Percentiles rank a stretch among this genome's conserved stretches.
Evolutionary conservation across 495 filamentous ascomycete genomes (phyloP).

Genomic region (Recurvomyces mirabilis): DNA sequence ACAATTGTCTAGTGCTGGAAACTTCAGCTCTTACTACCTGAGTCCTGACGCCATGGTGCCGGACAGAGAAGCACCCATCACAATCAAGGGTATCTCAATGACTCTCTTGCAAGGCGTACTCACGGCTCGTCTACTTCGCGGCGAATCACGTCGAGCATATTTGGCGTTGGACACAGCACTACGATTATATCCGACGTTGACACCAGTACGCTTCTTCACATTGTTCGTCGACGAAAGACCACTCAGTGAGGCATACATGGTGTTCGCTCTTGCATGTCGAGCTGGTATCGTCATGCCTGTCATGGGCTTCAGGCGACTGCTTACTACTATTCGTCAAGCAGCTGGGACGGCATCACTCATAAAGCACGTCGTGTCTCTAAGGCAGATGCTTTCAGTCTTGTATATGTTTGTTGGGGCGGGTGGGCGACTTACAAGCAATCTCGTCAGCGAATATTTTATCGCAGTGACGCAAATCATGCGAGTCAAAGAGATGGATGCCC

Average conservation of each 20-base stretch:
- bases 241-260: conserved; percentile 33
- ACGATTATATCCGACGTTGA: conserved; percentile 34
- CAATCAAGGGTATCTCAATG: conserved; percentile 28
- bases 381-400: conserved; percentile 8
- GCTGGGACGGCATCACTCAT: not conserved
- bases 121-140: conserved; percentile 34
- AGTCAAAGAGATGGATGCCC: not conserved
- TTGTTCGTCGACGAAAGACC: conserved; percentile 38
- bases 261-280: conserved; percentile 38
- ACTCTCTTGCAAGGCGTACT: conserved; percentile 39
- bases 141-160: conserved; percentile 38
- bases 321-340: conserved; percentile 18
- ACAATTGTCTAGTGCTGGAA: conserved; percentile 32
- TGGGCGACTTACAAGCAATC: conserved; percentile 9
- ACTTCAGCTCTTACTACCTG: conserved; percentile 33
- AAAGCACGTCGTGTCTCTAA: not conserved
- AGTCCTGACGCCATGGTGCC: conserved; percentile 30
- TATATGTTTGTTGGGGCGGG: conserved; percentile 15
- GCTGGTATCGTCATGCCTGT: conserved; percentile 27
- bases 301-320: conserved; percentile 3
- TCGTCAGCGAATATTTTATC: conserved; percentile 15
- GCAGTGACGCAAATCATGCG: conserved; percentile 7
- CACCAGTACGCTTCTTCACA: conserved; percentile 33
- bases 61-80: conserved; percentile 23
- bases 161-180: conserved; percentile 37